Evolutionary conservation across 345 rosid genomes (phyloP).

Genomic region (Trapa incisa): DNA sequence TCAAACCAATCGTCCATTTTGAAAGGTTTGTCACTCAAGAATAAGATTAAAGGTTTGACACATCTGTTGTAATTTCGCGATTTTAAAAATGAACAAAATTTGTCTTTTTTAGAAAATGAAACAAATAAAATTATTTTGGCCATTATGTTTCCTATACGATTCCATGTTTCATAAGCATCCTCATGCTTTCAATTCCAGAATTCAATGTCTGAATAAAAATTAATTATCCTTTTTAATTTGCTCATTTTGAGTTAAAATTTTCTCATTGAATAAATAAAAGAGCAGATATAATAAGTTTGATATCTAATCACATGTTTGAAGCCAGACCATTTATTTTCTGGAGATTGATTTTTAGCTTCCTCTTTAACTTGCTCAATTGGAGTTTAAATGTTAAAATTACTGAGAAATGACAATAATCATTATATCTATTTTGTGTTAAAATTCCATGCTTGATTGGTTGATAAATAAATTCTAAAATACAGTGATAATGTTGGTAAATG

Average conservation of each 20-base stretch:
- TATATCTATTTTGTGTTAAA: neutral
- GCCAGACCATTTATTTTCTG: neutral
- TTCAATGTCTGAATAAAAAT: neutral
- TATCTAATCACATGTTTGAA: neutral
- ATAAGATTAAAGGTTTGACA: no score
- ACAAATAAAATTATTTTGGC: neutral
- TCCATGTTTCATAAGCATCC: neutral
- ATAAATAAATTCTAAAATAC: neutral
- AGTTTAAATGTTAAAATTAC: neutral
- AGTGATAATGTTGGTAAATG: neutral
- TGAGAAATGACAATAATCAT: neutral
- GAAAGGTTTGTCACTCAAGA: no score
- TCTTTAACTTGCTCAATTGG: neutral
- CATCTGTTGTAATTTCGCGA: no score
- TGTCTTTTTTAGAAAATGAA: no score
- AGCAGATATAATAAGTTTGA: neutral
- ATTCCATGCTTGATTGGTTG: neutral
- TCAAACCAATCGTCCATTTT: no score
- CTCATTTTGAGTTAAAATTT: neutral
- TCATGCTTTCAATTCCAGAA: no score
- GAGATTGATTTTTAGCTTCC: conserved; percentile 1
- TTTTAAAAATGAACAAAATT: no score
- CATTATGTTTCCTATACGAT: neutral
- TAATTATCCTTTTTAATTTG: neutral
- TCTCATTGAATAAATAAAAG: neutral